Evolutionary conservation across 1,284 basidiomycete genomes (phyloP), one percentile per base, ranked within the genome.

Genomic region (Phellopilus nigrolimitatus): DNA sequence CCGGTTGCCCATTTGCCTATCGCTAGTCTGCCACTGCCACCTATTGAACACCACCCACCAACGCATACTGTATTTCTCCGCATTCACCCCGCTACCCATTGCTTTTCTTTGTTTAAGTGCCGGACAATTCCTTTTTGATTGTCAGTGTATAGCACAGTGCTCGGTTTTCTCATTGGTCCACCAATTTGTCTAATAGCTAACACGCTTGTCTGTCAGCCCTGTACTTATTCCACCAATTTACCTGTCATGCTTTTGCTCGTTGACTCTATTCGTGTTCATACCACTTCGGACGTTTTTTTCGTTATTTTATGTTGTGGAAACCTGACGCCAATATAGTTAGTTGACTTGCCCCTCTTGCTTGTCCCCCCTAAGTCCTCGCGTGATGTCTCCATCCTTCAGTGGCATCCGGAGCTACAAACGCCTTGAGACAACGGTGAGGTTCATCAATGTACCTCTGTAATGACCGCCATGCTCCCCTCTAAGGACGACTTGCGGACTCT

Each of bases 21-120:
- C 53, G 53, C 48, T 55, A 55, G 38, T 47, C 41, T 47, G 42
- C 27, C 47, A 54, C 37, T 38, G 36, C 37, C 42, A 45, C 25
- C 39, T 21, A 42, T 47, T 50, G 28, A 50, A 55, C 44, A 19
- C 24, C 34, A 40, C 24, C 33, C 15, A 13, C 25, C 47, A 44
- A 41, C 34, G 47, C 41, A 45, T 55, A 55, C 43, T 55, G 53
- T 55, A 55, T 55, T 55, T 55, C 53, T 51, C 49, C 53, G 53
- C 52, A 49, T 46, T 47, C 37, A 51, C 22, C 39, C 39, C 21
- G 40, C 34, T 37, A 24, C 34, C 47, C 27, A 42, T 46, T 44
- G 38, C 49, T 45, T 28, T 47, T 47, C 45, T 41, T 46, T 40
- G 43, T 47, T 52, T 33, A 31, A 40, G 34, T 52, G 38, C 25